These are phyloP conservation scores for Spatholobus suberectus DNA, from an alignment of 306 rosid genomes.

Conservation along the genomic window DNA sequence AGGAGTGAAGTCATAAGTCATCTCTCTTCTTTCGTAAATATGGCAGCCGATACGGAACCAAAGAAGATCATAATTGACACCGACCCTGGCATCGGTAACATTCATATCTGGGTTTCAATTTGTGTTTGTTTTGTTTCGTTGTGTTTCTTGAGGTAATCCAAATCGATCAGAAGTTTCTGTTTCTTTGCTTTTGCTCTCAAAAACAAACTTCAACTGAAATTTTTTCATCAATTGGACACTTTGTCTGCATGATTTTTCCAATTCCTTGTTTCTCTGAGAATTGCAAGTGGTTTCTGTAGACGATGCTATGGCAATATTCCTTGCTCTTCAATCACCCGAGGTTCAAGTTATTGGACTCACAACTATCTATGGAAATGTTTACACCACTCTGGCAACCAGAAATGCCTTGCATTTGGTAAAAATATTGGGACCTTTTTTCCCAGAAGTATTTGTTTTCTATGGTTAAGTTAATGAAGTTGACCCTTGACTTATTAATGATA, in stretches of 20 bases:
- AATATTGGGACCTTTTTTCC: neutral
- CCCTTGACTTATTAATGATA: neutral
- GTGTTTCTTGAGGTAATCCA: neutral
- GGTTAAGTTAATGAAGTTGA: neutral
- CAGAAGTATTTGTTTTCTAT: neutral
- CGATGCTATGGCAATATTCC: constrained; percentile 92
- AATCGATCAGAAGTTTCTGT: neutral
- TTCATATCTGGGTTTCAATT: neutral
- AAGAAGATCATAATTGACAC: constrained; percentile 96
- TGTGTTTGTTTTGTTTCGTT: neutral
- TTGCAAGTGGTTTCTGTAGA: constrained; percentile 53
- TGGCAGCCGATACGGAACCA: constrained; percentile 53
- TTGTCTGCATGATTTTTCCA: constrained; percentile 11
- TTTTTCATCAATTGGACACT: neutral
- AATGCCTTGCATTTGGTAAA: constrained; percentile 93
- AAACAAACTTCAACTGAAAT: neutral
- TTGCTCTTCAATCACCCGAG: constrained; percentile 83
- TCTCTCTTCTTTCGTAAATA: neutral
- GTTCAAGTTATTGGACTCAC: constrained; percentile 86
- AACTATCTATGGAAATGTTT: constrained; percentile 88
- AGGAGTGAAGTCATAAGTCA: neutral
- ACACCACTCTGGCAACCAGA: constrained; percentile 89
- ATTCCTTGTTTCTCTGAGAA: constrained; percentile 37
- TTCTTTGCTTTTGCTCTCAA: neutral
- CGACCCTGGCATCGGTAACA: constrained; percentile 91